These are phyloP conservation scores for Aspergillus affinis DNA, from an alignment of 495 filamentous ascomycete species.

Conservation along the genomic window DNA sequence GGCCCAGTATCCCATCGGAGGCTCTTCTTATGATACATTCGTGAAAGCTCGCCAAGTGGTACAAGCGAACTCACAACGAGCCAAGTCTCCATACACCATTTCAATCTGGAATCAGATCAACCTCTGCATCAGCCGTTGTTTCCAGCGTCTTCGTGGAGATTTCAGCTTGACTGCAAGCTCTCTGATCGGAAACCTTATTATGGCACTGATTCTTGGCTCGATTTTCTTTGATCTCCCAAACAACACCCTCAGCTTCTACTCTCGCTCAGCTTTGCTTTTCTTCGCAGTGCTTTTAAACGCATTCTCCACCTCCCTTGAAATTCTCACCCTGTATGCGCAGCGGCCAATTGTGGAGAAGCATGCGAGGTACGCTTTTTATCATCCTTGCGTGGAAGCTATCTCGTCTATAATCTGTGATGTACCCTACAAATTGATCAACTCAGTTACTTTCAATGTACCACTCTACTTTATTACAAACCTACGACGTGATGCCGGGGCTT, in stretches of 20 bases:
- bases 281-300: slow-evolving; percentile 91
- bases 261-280: slow-evolving; percentile 83
- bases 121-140: slow-evolving; percentile 53
- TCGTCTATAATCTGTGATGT: slow-evolving; percentile 63
- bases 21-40: slow-evolving; percentile 40
- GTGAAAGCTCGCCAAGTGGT: slow-evolving; percentile 41
- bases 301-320: slow-evolving; percentile 63
- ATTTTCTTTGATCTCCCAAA: slow-evolving; percentile 82
- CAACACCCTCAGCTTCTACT: slow-evolving; percentile 73
- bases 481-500: slow-evolving; percentile 43
- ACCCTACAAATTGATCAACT: slow-evolving; percentile 54
- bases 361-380: slow-evolving; percentile 64
- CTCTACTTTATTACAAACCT: slow-evolving; percentile 64
- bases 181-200: slow-evolving; percentile 76
- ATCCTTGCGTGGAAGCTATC: slow-evolving; percentile 61
- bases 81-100: slow-evolving; percentile 49
- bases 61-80: slow-evolving; percentile 43
- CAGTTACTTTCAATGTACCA: slow-evolving; percentile 55
- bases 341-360: slow-evolving; percentile 71
- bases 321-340: slow-evolving; percentile 63
- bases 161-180: slow-evolving; percentile 69
- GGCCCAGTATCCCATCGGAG: slow-evolving; percentile 38
- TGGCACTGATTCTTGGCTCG: slow-evolving; percentile 81
- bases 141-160: slow-evolving; percentile 67
- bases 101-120: slow-evolving; percentile 46